Evolutionary conservation across 106 monocot species (phyloP).

Genomic region (Platanthera zijinensis): DNA sequence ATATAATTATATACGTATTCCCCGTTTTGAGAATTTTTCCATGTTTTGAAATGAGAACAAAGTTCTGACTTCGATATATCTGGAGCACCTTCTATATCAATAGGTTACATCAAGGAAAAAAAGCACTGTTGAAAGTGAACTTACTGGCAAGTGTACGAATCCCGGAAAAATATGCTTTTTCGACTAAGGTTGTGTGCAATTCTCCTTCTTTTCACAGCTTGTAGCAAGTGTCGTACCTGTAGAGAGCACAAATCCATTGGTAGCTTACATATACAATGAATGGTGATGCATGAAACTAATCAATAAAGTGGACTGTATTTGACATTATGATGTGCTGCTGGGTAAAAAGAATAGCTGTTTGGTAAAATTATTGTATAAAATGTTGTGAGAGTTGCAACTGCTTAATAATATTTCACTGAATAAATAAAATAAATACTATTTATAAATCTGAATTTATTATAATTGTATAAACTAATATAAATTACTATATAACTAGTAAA

Average conservation of each 20-base stretch:
- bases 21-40: no score
- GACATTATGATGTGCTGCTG: not conserved
- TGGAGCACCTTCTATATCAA: not conserved
- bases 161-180: constrained; percentile 72
- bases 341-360: no score
- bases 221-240: constrained; percentile 75
- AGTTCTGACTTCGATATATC: not conserved
- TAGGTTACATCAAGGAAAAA: not conserved
- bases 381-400: no score
- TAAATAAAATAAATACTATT: no score
- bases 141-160: constrained; percentile 90
- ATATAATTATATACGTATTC: no score
- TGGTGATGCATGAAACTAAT: not conserved
- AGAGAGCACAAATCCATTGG: constrained; percentile 3
- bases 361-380: no score
- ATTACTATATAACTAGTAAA: no score
- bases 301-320: not conserved
- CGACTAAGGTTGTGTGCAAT: constrained; percentile 64
- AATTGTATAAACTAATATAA: no score
- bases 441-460: no score
- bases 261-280: not conserved
- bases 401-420: no score
- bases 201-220: constrained; percentile 81
- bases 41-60: not conserved
- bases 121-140: constrained; percentile 12